phyloP scores from a whole-genome alignment of 441 rosid species.

The Gossypium lobatum region DNA sequence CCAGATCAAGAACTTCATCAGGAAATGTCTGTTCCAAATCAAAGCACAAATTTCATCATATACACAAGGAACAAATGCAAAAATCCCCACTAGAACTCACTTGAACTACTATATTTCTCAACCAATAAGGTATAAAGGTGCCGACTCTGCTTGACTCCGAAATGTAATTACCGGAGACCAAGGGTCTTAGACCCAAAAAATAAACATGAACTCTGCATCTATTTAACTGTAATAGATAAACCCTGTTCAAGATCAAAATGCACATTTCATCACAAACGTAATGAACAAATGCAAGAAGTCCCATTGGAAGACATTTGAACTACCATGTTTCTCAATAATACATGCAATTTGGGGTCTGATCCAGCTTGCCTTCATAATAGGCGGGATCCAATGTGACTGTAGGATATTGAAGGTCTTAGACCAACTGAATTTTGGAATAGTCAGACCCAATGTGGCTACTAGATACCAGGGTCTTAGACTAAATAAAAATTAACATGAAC shows the following conservation, averaged over 20 bases:
- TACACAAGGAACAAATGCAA: slow-evolving; percentile 10
- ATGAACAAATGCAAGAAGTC: slow-evolving; percentile 11
- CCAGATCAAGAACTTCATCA: slow-evolving; percentile 66
- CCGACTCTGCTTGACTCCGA: no score
- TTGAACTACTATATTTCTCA: not conserved
- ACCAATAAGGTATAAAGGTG: not conserved
- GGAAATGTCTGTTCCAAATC: slow-evolving; percentile 65
- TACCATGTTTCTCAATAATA: not conserved
- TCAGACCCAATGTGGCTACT: no score
- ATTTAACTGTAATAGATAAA: not conserved
- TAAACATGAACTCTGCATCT: not conserved
- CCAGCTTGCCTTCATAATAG: no score
- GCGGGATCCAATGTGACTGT: no score
- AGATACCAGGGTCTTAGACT: no score
- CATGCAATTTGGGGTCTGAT: not conserved
- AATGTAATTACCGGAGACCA: no score
- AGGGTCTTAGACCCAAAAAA: not conserved
- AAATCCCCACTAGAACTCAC: not conserved
- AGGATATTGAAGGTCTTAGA: no score
- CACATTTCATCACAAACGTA: slow-evolving; percentile 1
- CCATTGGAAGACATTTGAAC: not conserved
- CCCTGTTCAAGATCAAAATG: slow-evolving; percentile 28
- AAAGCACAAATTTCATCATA: slow-evolving; percentile 11
- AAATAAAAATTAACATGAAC: slow-evolving; percentile 2
- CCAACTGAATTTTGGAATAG: no score